Evolutionary conservation across 2,329 filamentous ascomycete genomes (phyloP), one percentile per base, ranked within the genome.

Genomic region (Xylariaceae sp.): DNA sequence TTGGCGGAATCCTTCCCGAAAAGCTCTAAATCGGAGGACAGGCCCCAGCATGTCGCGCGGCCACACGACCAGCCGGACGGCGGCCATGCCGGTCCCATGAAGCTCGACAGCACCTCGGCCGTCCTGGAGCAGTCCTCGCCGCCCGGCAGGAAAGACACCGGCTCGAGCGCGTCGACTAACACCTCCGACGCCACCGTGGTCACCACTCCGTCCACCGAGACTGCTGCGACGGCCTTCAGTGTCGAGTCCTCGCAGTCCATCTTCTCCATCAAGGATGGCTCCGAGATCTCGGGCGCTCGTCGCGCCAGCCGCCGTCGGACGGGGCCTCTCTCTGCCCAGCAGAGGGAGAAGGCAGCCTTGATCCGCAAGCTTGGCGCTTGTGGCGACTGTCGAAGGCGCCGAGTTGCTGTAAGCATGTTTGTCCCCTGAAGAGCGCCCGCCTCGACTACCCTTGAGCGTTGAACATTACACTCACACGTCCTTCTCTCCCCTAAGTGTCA

Each of bases 311-410:
- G 73, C 49, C 67, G 73, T 54, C 68, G 73, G 36, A 77, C 72
- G 41, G 73, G 73, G 26, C 73, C 73, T 40, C 59, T 77, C 42
- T 75, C 72, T 19, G 65, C 72, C 34, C 63, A 70, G 41, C 74
- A 75, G 47, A 65, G 73, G 52, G 70, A 76, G 45, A 71, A 71
- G 52, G 73, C 73, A 29, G 72, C 72, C 29, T 52, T 77, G 37
- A 77, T 77, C 40, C 60, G 73, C 46, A 77, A 76, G 52, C 58
- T 77, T 33, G 72, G 73, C 37, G 73, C 73, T 30, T 77, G 73
- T 47, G 47, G 53, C 21, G 71, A 75, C 45, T 77, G 73, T 44
- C 64, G 70, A 27, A 63, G 70, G 36, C 62, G 72, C 43, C 63
- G 72, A 51, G 72, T 77, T 55, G 72, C 72, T 53, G 72, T 76